Evolutionary conservation across 495 filamentous ascomycete genomes (phyloP).

Genomic region (Bacidia gigantensis): DNA sequence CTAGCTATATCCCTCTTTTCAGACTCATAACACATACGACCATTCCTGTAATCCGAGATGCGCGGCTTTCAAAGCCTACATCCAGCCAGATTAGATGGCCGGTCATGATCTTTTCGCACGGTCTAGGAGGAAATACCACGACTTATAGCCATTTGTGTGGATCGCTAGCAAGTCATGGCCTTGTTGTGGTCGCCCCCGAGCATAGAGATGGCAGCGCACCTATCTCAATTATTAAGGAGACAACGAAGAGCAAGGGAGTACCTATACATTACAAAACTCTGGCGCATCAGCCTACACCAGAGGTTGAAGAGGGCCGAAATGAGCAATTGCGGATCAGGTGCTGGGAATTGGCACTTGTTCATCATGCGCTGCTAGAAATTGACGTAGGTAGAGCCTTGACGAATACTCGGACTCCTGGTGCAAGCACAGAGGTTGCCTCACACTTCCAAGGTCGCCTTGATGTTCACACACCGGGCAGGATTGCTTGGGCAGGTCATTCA

Average conservation of each 20-base stretch:
- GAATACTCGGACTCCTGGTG: constrained; percentile 20
- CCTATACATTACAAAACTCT: constrained; percentile 26
- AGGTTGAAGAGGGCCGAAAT: constrained; percentile 45
- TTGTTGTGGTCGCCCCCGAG: constrained; percentile 62
- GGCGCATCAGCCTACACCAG: constrained; percentile 39
- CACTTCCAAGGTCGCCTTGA: constrained; percentile 42
- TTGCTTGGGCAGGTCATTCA: constrained; percentile 59
- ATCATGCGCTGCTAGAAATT: constrained; percentile 48
- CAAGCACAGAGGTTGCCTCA: not conserved
- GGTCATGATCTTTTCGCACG: constrained; percentile 69
- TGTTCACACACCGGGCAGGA: constrained; percentile 52
- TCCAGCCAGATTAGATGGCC: constrained; percentile 42
- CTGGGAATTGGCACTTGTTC: constrained; percentile 54
- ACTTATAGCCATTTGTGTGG: constrained; percentile 61
- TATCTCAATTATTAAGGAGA: constrained; percentile 40
- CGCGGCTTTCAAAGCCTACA: constrained; percentile 27
- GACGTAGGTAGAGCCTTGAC: constrained; percentile 33
- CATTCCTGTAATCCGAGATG: constrained; percentile 40
- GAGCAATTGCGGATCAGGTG: constrained; percentile 54
- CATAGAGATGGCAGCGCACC: constrained; percentile 63
- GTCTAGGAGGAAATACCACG: constrained; percentile 58
- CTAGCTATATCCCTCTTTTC: constrained; percentile 39
- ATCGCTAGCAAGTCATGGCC: constrained; percentile 57
- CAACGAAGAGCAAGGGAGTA: not conserved
- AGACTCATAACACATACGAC: constrained; percentile 53